Conservation (phyloP, 2,329 filamentous ascomycete species). For the Calonectria leucothoes region DNA sequence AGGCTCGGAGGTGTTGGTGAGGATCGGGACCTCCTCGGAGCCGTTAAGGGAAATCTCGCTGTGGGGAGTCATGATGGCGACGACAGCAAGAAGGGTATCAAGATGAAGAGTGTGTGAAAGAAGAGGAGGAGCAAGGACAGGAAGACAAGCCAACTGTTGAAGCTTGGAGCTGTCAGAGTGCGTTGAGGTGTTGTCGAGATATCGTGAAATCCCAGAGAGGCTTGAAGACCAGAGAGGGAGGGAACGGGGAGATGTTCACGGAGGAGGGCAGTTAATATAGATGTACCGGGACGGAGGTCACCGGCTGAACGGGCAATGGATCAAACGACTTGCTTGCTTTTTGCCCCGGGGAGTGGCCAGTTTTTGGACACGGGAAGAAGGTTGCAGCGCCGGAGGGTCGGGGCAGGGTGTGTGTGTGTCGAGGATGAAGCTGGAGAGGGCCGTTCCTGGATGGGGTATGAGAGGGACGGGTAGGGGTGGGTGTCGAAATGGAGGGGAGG, state of each 20-base stretch:
- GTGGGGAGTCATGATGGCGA: conserved; percentile 49
- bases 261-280: conserved; percentile 27
- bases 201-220: conserved; percentile 5
- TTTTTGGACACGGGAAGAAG: conserved; percentile 26
- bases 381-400: conserved; percentile 23
- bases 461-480: conserved; percentile 11
- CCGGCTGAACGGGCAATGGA: conserved; percentile 27
- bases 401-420: conserved; percentile 20
- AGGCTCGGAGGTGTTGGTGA: conserved; percentile 20
- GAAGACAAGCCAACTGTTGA: background rate
- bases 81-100: conserved; percentile 14
- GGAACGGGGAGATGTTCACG: background rate
- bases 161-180: conserved; percentile 1
- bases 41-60: conserved; percentile 47
- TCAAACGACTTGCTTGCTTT: conserved; percentile 28
- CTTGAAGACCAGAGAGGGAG: conserved; percentile 7
- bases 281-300: conserved; percentile 21
- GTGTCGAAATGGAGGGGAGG: conserved; percentile 14
- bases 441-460: conserved; percentile 21
- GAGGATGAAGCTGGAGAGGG: conserved; percentile 22
- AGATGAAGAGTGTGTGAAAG: conserved; percentile 23
- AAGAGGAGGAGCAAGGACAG: conserved; percentile 9
- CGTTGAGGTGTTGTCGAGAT: background rate
- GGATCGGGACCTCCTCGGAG: conserved; percentile 35
- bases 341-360: conserved; percentile 13